Percentiles rank a stretch among this genome's conserved stretches.
These are phyloP conservation scores for Zasmidium cellare DNA, from an alignment of 2,329 filamentous ascomycete genomes.

Conservation along the genomic window DNA sequence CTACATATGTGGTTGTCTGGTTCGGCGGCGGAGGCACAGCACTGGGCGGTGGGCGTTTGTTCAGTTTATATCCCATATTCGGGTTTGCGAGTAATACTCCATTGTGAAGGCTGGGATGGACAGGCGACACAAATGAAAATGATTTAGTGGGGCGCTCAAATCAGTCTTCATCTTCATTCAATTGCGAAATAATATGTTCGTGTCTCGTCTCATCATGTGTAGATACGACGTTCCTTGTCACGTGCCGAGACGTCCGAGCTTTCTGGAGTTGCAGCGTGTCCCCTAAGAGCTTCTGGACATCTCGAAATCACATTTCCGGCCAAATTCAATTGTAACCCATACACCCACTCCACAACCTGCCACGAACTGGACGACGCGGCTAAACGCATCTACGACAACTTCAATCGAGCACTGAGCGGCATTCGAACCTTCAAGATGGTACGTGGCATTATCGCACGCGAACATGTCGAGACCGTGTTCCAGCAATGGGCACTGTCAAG, in stretches of 20 bases:
- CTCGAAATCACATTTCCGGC: not conserved
- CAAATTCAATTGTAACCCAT: not conserved
- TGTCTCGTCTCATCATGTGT: too few relatives aligned
- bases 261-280: not conserved
- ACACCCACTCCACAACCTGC: not conserved
- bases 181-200: too few relatives aligned
- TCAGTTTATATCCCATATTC: not conserved
- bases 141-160: not conserved
- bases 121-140: not conserved
- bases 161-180: too few relatives aligned
- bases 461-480: not conserved
- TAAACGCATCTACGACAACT: not conserved
- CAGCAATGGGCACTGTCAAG: not conserved
- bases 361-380: not conserved
- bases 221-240: not conserved
- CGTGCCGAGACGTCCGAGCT: not conserved
- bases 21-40: not conserved
- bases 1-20: not conserved
- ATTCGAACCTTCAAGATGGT: not conserved
- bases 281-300: not conserved
- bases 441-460: not conserved
- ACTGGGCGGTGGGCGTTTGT: conserved; percentile 1
- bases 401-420: not conserved
- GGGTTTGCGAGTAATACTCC: not conserved
- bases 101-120: not conserved